Base-by-base conservation (phyloP, 257 asterid species). In the Scutellaria galericulata region DNA sequence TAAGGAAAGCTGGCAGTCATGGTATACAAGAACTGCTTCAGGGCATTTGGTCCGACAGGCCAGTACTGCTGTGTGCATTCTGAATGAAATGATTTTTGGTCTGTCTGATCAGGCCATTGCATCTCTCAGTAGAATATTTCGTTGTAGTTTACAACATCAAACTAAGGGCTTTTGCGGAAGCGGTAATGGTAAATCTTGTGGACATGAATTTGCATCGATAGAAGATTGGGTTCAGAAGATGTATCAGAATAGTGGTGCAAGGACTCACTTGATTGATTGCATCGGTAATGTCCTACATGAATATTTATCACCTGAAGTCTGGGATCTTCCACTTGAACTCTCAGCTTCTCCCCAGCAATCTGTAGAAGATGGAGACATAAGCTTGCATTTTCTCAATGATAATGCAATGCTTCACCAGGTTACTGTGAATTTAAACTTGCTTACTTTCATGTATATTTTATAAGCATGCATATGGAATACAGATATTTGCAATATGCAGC, bases 401-500 rank as follows among this genome's bases (percentile, higher is more conserved):
- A 92, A 83, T 72, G 96, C 84, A 62, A 90, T 92, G 92, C 86
- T 95, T 68, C 97, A 90, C 78, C 98, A 94, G 98, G 99, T 85
- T 75, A 78, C 59, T 48, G 73, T 63, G 55, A 54, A 63, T 67
- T 61, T 22, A 27, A 64, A 18, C 44, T 64, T 13, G 57, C 63
- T 45, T 73, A 18, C 37, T 68, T 35, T 59, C 20, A 55, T 55
- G 53, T 40, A 72, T 60, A 70, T 56, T 72, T 51, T 64, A 40
- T 72, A 54, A 13, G 18, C 7, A 7, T 59, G 40, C 22, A 71
- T 20, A 41, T 44, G 22, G 41, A 24, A 68, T 58, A 54, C 72
- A 20, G 53, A 66, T 64, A 44, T 39, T 41, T 75, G 54, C 37
- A 70, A 62, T 60, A 52, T 55, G 27, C 35, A 31, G 71, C 70